Evolutionary conservation across 176 grass and related monocot species (phyloP).

Genomic region (Musa schizocarpa): DNA sequence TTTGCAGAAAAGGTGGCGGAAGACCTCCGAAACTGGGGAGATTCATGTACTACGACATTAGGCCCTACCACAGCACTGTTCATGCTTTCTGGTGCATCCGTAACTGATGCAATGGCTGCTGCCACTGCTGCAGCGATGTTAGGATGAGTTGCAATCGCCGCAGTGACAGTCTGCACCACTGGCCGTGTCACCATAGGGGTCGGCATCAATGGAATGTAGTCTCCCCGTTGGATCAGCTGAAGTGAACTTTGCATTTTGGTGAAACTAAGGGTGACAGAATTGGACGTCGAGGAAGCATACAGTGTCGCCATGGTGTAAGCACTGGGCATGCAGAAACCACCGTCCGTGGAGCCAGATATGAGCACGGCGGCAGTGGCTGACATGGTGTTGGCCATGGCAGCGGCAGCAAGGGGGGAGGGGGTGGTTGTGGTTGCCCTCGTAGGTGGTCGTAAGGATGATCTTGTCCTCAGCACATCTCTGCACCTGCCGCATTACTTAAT

Average conservation of each 20-base stretch:
- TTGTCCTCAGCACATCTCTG: slow-evolving; percentile 13
- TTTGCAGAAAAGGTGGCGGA: too few species aligned
- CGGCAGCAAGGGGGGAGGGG: neutral
- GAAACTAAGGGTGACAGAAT: slow-evolving; percentile 5
- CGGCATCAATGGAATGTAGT: too few species aligned
- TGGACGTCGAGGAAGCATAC: slow-evolving; percentile 9
- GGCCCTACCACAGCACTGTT: too few species aligned
- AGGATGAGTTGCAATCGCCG: neutral
- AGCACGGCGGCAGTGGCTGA: neutral
- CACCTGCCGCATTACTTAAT: slow-evolving; percentile 1
- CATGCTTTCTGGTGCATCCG: neutral
- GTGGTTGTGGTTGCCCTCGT: slow-evolving; percentile 23
- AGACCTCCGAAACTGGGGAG: neutral
- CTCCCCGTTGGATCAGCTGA: neutral
- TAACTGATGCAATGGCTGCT: neutral
- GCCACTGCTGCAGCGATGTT: slow-evolving; percentile 11
- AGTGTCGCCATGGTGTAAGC: neutral
- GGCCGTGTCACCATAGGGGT: neutral
- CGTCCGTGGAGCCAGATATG: neutral
- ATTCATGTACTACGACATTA: neutral
- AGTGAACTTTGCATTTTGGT: too few species aligned
- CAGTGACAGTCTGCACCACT: neutral
- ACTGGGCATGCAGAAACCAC: neutral
- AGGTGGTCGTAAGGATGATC: slow-evolving; percentile 14
- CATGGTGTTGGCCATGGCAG: slow-evolving; percentile 11